phyloP scores from a whole-genome alignment of 352 stramenopile species.

The Globisporangium spinosum region DNA sequence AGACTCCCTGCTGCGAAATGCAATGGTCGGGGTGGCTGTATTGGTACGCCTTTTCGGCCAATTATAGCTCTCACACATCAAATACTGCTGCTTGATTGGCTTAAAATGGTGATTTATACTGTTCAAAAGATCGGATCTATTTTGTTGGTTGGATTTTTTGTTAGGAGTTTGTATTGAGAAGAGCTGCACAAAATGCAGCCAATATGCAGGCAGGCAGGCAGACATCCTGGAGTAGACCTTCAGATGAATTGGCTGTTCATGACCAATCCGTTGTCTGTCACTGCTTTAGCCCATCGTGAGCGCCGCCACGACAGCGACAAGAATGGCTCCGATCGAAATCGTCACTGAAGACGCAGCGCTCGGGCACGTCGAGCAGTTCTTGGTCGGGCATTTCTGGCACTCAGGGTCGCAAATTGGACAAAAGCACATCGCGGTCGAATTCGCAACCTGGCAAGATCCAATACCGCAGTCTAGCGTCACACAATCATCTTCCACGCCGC shows the following conservation, averaged over 20 bases:
- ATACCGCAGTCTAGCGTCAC: slow-evolving; percentile 26
- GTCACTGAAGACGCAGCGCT: slow-evolving; percentile 25
- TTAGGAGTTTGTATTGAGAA: slow-evolving; percentile 10
- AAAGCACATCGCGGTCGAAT: slow-evolving; percentile 25
- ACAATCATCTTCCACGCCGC: slow-evolving; percentile 38
- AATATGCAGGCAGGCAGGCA: not conserved
- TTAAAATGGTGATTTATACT: not conserved
- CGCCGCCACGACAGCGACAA: slow-evolving; percentile 19
- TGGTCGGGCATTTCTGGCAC: slow-evolving; percentile 24
- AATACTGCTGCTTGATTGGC: not conserved
- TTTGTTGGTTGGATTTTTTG: slow-evolving; percentile 7
- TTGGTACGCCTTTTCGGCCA: slow-evolving; percentile 5
- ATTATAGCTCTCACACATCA: not conserved
- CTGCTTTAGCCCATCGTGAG: slow-evolving; percentile 22
- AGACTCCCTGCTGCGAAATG: slow-evolving; percentile 10
- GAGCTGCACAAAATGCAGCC: slow-evolving; percentile 1
- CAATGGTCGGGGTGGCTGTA: slow-evolving; percentile 13
- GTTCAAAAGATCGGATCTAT: slow-evolving; percentile 11
- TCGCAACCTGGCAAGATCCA: slow-evolving; percentile 28
- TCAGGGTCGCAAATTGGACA: slow-evolving; percentile 31
- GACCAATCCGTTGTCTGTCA: not conserved
- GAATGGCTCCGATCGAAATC: slow-evolving; percentile 26
- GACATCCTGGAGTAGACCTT: not conserved
- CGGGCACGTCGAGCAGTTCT: slow-evolving; percentile 24
- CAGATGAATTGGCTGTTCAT: not conserved